These are phyloP conservation scores for Mikania micrantha DNA, from an alignment of 129 eudicot genomes.

Conservation along the genomic window DNA sequence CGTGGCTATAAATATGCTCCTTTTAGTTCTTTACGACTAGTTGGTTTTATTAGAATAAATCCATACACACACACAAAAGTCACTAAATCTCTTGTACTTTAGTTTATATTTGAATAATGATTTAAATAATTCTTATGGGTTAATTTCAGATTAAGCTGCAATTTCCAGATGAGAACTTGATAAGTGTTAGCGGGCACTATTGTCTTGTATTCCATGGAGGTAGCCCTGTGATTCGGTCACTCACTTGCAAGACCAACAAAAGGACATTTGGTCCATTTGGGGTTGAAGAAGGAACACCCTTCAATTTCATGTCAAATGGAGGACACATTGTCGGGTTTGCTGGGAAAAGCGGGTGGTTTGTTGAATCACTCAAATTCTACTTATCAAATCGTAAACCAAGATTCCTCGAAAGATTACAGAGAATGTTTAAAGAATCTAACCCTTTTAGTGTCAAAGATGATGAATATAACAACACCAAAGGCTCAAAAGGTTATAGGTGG, in stretches of 20 bases:
- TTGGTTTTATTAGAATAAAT: too few relatives aligned
- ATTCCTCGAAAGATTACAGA: conserved; percentile 24
- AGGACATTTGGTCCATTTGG: conserved; percentile 71
- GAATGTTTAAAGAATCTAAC: conserved; percentile 26
- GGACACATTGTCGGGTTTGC: too few relatives aligned
- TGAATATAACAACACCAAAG: background rate
- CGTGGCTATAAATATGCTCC: too few relatives aligned
- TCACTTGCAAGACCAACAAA: conserved; percentile 51
- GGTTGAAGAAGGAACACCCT: too few relatives aligned
- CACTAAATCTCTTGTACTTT: background rate
- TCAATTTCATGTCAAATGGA: too few relatives aligned
- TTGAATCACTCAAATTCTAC: conserved; percentile 55
- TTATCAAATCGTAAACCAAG: conserved; percentile 25
- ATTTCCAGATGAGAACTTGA: conserved; percentile 57
- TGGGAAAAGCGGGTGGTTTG: conserved; percentile 67
- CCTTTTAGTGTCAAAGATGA: background rate
- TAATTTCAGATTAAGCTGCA: conserved; percentile 69
- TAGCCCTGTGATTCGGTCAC: conserved; percentile 54
- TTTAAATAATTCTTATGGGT: too few relatives aligned
- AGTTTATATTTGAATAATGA: too few relatives aligned
- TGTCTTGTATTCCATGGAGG: conserved; percentile 63
- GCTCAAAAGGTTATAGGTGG: too few relatives aligned
- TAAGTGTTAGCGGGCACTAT: conserved; percentile 46
- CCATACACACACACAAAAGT: too few relatives aligned
- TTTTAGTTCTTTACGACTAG: too few relatives aligned